Percentiles rank a stretch among this genome's conserved stretches.
Evolutionary conservation across 176 grass and related monocot genomes (phyloP).

Genomic region (Phyllostachys edulis): DNA sequence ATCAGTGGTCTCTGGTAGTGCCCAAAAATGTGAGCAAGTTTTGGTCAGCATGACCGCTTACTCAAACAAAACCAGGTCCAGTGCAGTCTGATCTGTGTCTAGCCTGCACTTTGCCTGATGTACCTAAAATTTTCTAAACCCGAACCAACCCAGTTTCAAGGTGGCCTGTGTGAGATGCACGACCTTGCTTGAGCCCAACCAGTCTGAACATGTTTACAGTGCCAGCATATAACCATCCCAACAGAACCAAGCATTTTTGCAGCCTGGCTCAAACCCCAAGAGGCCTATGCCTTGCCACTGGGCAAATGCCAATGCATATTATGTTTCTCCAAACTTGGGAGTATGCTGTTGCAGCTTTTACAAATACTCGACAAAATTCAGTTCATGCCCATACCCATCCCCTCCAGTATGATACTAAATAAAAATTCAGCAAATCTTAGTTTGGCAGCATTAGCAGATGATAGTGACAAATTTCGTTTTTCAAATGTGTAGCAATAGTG

Average conservation of each 20-base stretch:
- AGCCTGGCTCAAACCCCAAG: slow-evolving; percentile 1
- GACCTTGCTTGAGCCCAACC: neutral
- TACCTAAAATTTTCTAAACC: neutral
- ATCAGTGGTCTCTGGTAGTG: neutral
- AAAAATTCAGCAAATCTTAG: neutral
- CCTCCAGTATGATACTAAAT: neutral
- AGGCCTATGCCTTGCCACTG: neutral
- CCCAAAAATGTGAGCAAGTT: neutral
- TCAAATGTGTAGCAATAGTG: neutral
- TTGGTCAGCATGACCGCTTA: neutral
- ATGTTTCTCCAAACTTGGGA: neutral
- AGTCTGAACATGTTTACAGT: neutral
- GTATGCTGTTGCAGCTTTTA: neutral
- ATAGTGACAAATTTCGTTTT: slow-evolving; percentile 2
- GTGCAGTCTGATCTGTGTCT: neutral
- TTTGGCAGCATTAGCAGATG: neutral
- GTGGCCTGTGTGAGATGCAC: neutral
- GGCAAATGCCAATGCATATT: neutral
- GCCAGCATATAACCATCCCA: neutral
- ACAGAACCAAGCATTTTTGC: neutral
- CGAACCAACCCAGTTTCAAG: neutral
- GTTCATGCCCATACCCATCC: neutral
- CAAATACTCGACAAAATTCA: neutral
- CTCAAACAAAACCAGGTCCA: neutral
- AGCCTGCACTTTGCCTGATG: neutral